These are phyloP conservation scores for Recurvomyces mirabilis DNA, from an alignment of 495 filamentous ascomycete genomes.

Conservation along the genomic window DNA sequence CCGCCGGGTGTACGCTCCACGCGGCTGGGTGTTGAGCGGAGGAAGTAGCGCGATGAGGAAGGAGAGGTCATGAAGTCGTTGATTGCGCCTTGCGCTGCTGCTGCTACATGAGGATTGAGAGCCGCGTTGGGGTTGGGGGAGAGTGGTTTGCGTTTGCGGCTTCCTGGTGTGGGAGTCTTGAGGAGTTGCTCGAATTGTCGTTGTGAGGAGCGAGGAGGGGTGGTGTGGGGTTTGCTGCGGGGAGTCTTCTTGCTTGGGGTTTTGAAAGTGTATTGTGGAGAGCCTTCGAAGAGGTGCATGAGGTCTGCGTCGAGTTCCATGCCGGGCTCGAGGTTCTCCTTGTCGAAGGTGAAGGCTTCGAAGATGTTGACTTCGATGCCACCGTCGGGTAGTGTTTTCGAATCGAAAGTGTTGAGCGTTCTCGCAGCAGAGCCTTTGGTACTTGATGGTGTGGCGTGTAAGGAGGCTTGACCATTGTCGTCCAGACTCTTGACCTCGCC, in stretches of 20 bases:
- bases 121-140: conserved; percentile 7
- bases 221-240: neutral
- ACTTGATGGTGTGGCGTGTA: conserved; percentile 5
- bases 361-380: conserved; percentile 19
- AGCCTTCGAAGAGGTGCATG: conserved; percentile 20
- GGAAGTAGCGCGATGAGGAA: conserved; percentile 15
- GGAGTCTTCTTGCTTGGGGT: conserved; percentile 20
- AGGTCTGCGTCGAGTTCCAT: conserved; percentile 21
- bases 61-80: conserved; percentile 23
- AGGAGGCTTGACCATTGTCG: conserved; percentile 16
- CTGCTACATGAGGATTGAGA: too few relatives aligned
- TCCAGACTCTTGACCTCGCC: conserved; percentile 29
- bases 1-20: conserved; percentile 12
- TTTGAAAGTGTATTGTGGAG: conserved; percentile 15
- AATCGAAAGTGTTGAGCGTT: conserved; percentile 44
- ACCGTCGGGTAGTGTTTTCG: conserved; percentile 26
- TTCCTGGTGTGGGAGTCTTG: conserved; percentile 14
- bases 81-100: neutral
- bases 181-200: conserved; percentile 11
- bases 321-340: conserved; percentile 33
- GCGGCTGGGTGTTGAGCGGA: conserved; percentile 18
- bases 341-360: conserved; percentile 25
- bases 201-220: conserved; percentile 10
- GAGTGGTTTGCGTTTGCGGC: conserved; percentile 16
- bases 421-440: neutral